Percentiles rank a stretch among this genome's conserved stretches.
Conservation (phyloP, 352 stramenopile genomes). For the Peronospora farinosa region DNA sequence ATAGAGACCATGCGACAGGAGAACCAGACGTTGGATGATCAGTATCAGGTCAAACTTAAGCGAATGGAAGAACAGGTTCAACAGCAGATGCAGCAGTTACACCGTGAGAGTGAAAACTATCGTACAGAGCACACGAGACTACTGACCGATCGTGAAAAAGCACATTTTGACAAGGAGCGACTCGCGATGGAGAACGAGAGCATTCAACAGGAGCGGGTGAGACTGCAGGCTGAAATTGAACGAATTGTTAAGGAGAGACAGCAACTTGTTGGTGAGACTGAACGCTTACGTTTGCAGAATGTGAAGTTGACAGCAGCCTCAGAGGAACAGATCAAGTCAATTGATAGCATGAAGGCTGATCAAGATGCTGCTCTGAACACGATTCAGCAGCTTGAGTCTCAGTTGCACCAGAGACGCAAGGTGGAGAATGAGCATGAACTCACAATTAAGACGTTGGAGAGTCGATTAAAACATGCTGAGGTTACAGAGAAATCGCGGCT, state of each 20-base stretch:
- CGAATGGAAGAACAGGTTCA: conserved; percentile 61
- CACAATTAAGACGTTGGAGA: conserved; percentile 40
- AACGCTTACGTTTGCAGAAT: conserved; percentile 47
- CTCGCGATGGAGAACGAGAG: conserved; percentile 42
- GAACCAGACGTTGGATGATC: conserved; percentile 37
- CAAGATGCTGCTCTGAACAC: conserved; percentile 38
- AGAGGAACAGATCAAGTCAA: conserved; percentile 46
- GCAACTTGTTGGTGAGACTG: conserved; percentile 35
- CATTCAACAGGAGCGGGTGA: conserved; percentile 42
- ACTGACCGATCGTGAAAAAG: conserved; percentile 46
- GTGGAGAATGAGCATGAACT: conserved; percentile 37
- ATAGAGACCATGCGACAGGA: conserved; percentile 37
- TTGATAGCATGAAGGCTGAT: conserved; percentile 45
- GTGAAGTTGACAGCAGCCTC: conserved; percentile 44
- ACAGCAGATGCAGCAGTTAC: conserved; percentile 40
- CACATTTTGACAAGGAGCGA: conserved; percentile 53
- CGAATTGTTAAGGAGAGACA: conserved; percentile 48
- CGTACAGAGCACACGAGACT: conserved; percentile 42
- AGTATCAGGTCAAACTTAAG: conserved; percentile 45
- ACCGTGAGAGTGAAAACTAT: conserved; percentile 53
- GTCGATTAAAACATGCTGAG: conserved; percentile 38
- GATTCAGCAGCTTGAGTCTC: conserved; percentile 40
- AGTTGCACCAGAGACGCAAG: conserved; percentile 41
- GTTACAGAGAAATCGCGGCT: conserved; percentile 22
- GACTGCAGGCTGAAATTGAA: conserved; percentile 49